Evolutionary conservation across 192 early-diverging fungal species (phyloP).

Genomic region (Umbelopsis sp.): DNA sequence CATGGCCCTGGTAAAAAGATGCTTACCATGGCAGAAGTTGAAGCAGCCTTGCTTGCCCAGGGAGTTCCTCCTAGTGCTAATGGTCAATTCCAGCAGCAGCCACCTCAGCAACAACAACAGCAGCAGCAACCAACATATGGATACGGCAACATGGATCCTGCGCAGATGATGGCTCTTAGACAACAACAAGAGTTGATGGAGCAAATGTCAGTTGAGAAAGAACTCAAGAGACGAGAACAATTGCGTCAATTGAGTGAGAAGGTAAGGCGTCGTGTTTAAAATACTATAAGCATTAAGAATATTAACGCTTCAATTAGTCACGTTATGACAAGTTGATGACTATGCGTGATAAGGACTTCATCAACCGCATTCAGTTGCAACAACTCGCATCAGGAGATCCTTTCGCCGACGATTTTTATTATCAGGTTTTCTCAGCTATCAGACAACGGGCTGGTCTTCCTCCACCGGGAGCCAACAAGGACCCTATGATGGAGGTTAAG

Average conservation of each 20-base stretch:
- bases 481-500: conserved; percentile 8
- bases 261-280: conserved; percentile 14
- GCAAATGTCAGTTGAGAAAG: conserved; percentile 35
- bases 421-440: conserved; percentile 84
- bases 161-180: conserved; percentile 25
- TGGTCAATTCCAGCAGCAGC: conserved; percentile 4
- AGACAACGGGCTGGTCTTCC: conserved; percentile 54
- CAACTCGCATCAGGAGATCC: conserved; percentile 95
- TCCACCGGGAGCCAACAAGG: conserved; percentile 33
- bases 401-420: conserved; percentile 94
- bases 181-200: conserved; percentile 38
- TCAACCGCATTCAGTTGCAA: conserved; percentile 92
- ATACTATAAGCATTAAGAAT: no score
- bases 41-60: conserved; percentile 55
- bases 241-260: conserved; percentile 24
- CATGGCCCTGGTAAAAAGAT: conserved; percentile 49
- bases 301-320: conserved; percentile 50
- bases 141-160: conserved; percentile 31
- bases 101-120: conserved; percentile 19
- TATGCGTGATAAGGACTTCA: conserved; percentile 91
- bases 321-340: conserved; percentile 91
- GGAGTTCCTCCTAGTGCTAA: background rate
- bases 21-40: conserved; percentile 73
- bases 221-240: conserved; percentile 43
- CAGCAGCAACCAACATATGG: conserved; percentile 26